These are phyloP conservation scores for Xylariaceae sp. DNA, from an alignment of 2,329 filamentous ascomycete species.

Conservation along the genomic window DNA sequence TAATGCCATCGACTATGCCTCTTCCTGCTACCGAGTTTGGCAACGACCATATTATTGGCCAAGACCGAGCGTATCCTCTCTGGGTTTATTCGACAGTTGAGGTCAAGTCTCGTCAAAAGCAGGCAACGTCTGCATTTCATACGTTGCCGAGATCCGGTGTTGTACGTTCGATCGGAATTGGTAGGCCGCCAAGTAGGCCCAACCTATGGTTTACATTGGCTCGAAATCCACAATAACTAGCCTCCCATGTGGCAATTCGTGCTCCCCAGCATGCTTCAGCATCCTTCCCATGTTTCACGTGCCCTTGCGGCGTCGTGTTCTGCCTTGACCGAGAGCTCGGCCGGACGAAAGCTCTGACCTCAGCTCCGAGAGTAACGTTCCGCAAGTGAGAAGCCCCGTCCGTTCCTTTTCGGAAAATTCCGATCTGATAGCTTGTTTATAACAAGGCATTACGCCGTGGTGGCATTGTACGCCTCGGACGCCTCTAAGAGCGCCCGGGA, in stretches of 20 bases:
- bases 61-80: constrained; percentile 2
- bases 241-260: neutral
- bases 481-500: neutral
- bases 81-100: neutral
- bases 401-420: neutral
- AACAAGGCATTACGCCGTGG: neutral
- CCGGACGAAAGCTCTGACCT: neutral
- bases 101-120: neutral
- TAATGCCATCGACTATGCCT: neutral
- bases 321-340: neutral
- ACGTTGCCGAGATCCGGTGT: constrained; percentile 3
- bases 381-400: neutral
- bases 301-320: neutral
- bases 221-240: too few relatives aligned
- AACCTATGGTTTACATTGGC: neutral
- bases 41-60: neutral
- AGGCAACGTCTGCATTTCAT: neutral
- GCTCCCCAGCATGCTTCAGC: neutral
- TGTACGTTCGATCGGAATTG: neutral
- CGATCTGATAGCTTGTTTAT: neutral
- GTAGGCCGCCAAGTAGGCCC: neutral
- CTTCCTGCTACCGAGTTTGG: neutral
- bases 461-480: neutral
- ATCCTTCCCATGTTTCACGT: neutral
- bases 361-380: constrained; percentile 2